Percentiles rank a stretch among this genome's conserved stretches.
Conservation (phyloP, 345 rosid genomes). For the Eucalyptus grandis region DNA sequence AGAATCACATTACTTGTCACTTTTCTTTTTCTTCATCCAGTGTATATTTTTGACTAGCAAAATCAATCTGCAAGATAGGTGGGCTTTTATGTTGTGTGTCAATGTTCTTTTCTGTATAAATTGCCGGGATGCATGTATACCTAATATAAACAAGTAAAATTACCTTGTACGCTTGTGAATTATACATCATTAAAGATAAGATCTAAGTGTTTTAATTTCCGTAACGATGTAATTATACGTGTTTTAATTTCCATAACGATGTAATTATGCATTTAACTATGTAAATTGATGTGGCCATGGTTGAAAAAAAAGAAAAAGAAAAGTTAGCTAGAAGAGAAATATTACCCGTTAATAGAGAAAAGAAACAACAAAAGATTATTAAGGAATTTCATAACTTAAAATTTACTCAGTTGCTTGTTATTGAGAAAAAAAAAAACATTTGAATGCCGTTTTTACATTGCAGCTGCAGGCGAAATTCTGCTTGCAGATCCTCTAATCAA, state of each 20-base stretch:
- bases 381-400: not conserved
- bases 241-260: not conserved
- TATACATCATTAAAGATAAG: too few relatives aligned
- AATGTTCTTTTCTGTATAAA: rapidly evolving
- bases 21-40: not conserved
- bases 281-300: not conserved
- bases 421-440: not conserved
- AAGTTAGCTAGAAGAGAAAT: not conserved
- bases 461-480: not conserved
- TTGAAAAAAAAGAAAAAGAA: too few relatives aligned
- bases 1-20: not conserved
- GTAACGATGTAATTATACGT: too few relatives aligned
- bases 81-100: not conserved
- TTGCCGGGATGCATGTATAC: not conserved
- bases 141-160: too few relatives aligned
- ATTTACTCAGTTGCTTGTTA: not conserved
- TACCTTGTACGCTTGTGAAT: too few relatives aligned
- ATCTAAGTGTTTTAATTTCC: not conserved
- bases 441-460: not conserved
- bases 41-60: not conserved
- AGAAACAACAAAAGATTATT: not conserved
- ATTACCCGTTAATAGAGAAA: not conserved
- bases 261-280: not conserved
- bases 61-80: not conserved
- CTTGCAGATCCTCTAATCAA: not conserved